Evolutionary conservation across 805 yeast genomes (phyloP).

Genomic region (Metschnikowia peoriensis): DNA sequence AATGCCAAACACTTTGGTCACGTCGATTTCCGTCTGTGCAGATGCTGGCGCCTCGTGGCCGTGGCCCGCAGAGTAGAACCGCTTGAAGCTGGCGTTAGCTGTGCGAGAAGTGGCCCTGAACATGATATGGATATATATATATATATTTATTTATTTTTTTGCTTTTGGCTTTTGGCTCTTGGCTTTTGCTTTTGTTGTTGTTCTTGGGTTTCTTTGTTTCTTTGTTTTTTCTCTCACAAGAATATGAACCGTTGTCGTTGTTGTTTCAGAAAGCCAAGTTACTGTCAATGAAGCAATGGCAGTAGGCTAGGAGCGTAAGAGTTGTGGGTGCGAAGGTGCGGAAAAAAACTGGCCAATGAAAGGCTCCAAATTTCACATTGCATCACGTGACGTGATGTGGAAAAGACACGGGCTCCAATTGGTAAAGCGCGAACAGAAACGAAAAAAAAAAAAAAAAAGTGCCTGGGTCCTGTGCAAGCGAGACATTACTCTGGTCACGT

Average conservation of each 20-base stretch:
- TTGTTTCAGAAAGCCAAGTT: not conserved
- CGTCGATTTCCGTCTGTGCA: constrained; percentile 32
- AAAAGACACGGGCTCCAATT: not conserved
- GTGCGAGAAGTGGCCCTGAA: constrained; percentile 19
- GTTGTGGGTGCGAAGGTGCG: not conserved
- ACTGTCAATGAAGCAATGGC: not conserved
- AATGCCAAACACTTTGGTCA: constrained; percentile 40
- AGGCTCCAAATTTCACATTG: constrained; percentile 5
- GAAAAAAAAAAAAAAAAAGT: too few relatives aligned
- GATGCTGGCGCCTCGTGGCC: constrained; percentile 18
- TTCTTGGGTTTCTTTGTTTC: not conserved
- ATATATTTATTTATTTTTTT: too few relatives aligned
- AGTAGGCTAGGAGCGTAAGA: not conserved
- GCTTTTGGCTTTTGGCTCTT: too few relatives aligned
- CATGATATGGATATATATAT: too few relatives aligned
- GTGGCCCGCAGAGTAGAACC: constrained; percentile 18
- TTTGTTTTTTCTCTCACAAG: not conserved
- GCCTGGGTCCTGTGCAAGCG: too few relatives aligned
- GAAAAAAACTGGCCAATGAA: constrained; percentile 10
- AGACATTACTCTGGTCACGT: too few relatives aligned
- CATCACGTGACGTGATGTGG: constrained; percentile 5
- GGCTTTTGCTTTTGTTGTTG: too few relatives aligned
- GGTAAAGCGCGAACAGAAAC: not conserved
- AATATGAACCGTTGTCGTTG: not conserved
- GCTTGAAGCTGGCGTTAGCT: constrained; percentile 13